Base-by-base conservation (phyloP, 352 stramenopile genomes). In the Phytophthora europaea region DNA sequence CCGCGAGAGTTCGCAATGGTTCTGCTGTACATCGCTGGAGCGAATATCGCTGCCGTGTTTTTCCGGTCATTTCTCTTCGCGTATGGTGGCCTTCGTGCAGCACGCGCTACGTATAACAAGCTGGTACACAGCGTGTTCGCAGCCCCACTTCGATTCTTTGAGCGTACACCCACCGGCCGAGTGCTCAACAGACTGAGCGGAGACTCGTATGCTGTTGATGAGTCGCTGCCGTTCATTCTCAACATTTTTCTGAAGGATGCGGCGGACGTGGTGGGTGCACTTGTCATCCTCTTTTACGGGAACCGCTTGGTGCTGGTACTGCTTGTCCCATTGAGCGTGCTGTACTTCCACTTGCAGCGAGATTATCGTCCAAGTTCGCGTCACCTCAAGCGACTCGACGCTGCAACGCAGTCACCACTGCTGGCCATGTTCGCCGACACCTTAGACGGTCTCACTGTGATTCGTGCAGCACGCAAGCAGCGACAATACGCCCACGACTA, bases 191-290 rank as follows among this genome's bases (percentile, higher is more conserved):
- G 90, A 10, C 61, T 95, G n/a, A 93, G 88, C 26, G 84, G 87
- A 8, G 88, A 97, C 55, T 94, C 88, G 9, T 97, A 95, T 59
- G 75, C 83, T 4, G 80, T 98, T 8, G 92, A 98, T 72, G 89
- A 97, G 66, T 93, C 87, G 16, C 72, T 98, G 15, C 92, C 93
- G 7, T 98, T 98, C 56, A 90, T 91, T 50, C 78, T 98, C 56
- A 97, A 98, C 64, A 88, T 97, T 40, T 95, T 96, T 54, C 69
- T 98, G 13, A 94, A 92, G 40, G 90, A 98, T 69, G 68, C 85
- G 13, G 82, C 88, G 1, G 88, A 93, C 12, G 78, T 98, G 6
- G 23, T 85, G 4, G 92, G 90, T 0, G 82, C 89, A 2, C 82
- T 96, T 31, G 81, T 76, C 0, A 92, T 98, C 47, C 80, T 98